Evolutionary conservation across 2,329 filamentous ascomycete genomes (phyloP), one percentile per base, ranked within the genome.

Genomic region (Ceratocystis colombiana): DNA sequence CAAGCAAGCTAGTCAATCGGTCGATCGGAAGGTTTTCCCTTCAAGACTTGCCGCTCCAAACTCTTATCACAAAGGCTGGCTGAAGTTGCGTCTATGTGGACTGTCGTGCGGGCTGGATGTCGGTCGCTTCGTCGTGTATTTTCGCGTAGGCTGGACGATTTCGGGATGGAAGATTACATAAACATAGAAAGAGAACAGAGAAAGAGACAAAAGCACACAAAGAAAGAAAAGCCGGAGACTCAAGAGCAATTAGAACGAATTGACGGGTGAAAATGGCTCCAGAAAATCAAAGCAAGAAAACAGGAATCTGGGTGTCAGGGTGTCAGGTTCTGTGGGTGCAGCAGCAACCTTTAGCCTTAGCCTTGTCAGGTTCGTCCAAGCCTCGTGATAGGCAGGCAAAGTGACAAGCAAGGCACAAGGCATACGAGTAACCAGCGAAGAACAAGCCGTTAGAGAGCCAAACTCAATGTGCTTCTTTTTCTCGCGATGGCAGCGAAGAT

Each of bases 321-420:
- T 59, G 33, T 59, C 28, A 59, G 55, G 6, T 59, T 59, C 55
- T 59, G 55, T 59, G 55, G 55, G 55, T 59, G 55, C 55, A 33
- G 53, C 48, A 53, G 8, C 48, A 25, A 25, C 20, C 55, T 59
- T 33, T 53, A 59, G 25, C 55, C 55, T 33, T 20, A 37, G 25
- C 25, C 55, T 33, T 33, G 28, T 59, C 37, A 59, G 28, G 55
- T 59, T 30, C 28, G 55, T 59, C 55, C 55, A 59, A 59, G 55
- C 55, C 55, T 59, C 55, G 55, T 59, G 55, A 59, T 59, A 28
- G n/a, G 15, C 20, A 62, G 37, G 61, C 37, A 62, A 12, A 41
- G 37, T 15, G 37, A 61, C 22, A 30, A 22, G 25, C 55, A 62
- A 46, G 25, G 61, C 37, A 61, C 59, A 61, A 20, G 37, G 57